A percentile compares a stretch with the other conserved stretches of the same genome.
These are phyloP conservation scores for Mycena pura DNA, from an alignment of 768 basidiomycete genomes.

Conservation along the genomic window DNA sequence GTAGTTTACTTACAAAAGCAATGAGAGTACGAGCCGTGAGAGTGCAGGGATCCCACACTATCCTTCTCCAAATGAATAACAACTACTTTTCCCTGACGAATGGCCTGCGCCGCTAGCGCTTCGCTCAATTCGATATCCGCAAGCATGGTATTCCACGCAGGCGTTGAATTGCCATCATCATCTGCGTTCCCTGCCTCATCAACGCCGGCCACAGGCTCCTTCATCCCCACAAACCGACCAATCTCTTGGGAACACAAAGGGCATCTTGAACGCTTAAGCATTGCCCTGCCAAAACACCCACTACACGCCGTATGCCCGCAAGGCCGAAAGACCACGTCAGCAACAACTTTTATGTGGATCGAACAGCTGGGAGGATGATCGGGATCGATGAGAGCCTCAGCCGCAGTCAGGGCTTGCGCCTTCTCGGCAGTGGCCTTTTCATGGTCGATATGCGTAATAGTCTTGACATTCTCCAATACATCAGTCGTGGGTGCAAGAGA, in stretches of 20 bases:
- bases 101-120: slow-evolving; percentile 1
- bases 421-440: too few species aligned
- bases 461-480: slow-evolving; percentile 11
- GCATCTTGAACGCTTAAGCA: slow-evolving; percentile 21
- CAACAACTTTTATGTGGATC: not conserved
- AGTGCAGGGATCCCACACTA: not conserved
- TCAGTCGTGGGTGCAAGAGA: too few species aligned
- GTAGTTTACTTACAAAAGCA: too few species aligned
- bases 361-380: slow-evolving; percentile 16
- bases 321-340: slow-evolving; percentile 20
- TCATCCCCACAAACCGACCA: slow-evolving; percentile 23
- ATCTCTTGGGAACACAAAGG: slow-evolving; percentile 8
- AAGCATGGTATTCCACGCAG: slow-evolving; percentile 1
- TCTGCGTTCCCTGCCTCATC: not conserved
- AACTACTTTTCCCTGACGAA: not conserved
- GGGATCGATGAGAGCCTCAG: slow-evolving; percentile 15
- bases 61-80: slow-evolving; percentile 16
- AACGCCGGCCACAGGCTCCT: slow-evolving; percentile 4
- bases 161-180: not conserved
- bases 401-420: not conserved
- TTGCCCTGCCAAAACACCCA: slow-evolving; percentile 18
- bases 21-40: too few species aligned
- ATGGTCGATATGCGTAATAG: slow-evolving; percentile 17
- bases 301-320: slow-evolving; percentile 23
- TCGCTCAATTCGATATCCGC: not conserved